Base-by-base conservation (phyloP, 2,329 filamentous ascomycete genomes). In the Cercospora nicotianae region DNA sequence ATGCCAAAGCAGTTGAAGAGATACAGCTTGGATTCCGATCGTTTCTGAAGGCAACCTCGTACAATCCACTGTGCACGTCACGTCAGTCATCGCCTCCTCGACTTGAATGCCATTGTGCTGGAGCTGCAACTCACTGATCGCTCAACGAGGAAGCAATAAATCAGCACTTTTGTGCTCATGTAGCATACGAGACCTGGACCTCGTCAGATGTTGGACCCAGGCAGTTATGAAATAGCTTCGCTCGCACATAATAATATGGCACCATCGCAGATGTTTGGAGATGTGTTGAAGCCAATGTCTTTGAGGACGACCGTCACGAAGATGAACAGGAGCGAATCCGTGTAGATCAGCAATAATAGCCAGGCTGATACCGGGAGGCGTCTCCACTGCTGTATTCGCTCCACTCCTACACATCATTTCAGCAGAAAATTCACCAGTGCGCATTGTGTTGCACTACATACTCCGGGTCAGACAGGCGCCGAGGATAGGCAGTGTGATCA, bases 1-100 rank as follows among this genome's bases (percentile, higher is more conserved):
- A 70, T 70, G 5, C 63, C 68, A 33, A 68, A 70, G 61, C 64
- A 70, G 31, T 70, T 70, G 68, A 70, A 67, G 5, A 67, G 39
- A 39, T 70, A 68, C 13, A 70, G 60, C 10, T 62, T 63, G 0
- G 66, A 68, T 12, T 64, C 60, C 10, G 30, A 39, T 2, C 68
- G 65, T 12, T 42, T 53, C 53, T 67, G 59, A 1, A 69, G 68
- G 57, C 51, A 63, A 59, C 68, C 68, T 63, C 66, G 60, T 8
- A 68, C 66, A 48, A 67, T 55, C 68, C 68, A 70, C 68, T 70
- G n/a, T n/a, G 6, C 7, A 1, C 10, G 23, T 16, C 10, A 60
- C 6, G 64, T 63, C 18, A 63, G 23, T 30, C 20, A 12, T 13
- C 5, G 13, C 23, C 7, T 18, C 8, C 16, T 26, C n/a, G 9